Evolutionary conservation across 441 rosid species (phyloP).

Genomic region (Brassica balearica): DNA sequence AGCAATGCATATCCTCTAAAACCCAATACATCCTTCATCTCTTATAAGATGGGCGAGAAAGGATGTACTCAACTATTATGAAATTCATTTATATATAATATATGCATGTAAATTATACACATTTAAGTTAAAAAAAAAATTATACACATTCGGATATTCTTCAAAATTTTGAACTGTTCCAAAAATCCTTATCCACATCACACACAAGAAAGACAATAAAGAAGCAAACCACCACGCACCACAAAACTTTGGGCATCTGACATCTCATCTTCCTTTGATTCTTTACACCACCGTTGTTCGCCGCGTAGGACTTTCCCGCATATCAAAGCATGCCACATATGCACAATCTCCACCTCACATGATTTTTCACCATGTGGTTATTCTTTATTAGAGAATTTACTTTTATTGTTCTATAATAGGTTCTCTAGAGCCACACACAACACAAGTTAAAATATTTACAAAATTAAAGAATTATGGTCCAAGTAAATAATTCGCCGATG

Average conservation of each 20-base stretch:
- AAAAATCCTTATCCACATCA: constrained; percentile 38
- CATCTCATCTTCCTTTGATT: constrained; percentile 41
- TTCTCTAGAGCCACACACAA: constrained; percentile 18
- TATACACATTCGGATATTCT: not conserved
- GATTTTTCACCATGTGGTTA: not conserved
- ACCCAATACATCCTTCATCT: not conserved
- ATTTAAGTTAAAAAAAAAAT: no score
- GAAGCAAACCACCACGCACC: constrained; percentile 5
- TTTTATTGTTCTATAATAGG: not conserved
- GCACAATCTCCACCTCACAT: constrained; percentile 6
- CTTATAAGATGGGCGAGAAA: not conserved
- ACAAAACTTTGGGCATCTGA: constrained; percentile 10
- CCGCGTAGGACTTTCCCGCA: constrained; percentile 31
- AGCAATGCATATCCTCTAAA: not conserved
- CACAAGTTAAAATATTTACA: not conserved
- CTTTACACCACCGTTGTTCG: constrained; percentile 30
- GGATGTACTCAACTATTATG: not conserved
- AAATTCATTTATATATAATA: not conserved
- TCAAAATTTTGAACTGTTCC: constrained; percentile 4
- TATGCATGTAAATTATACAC: not conserved
- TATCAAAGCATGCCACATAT: constrained; percentile 19
- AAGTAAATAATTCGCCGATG: not conserved
- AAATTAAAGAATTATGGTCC: not conserved
- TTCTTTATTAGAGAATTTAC: not conserved
- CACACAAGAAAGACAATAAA: not conserved